Conservation (phyloP, 202 grass and related monocot genomes). For the Setaria italica region DNA sequence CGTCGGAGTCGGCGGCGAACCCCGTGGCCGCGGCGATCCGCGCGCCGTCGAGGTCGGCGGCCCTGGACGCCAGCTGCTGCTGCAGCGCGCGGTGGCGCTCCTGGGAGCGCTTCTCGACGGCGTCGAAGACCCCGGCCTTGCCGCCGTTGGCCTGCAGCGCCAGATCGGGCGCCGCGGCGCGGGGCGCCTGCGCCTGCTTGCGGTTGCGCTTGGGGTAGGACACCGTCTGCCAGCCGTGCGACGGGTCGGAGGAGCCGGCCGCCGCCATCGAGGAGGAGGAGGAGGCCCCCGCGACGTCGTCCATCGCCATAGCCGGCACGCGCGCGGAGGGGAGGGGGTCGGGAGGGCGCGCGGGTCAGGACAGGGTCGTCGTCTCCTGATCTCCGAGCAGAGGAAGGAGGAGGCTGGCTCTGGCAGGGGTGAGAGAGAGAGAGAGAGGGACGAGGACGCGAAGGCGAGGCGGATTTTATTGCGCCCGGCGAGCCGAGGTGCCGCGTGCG, state of each 20-base stretch:
- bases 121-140: conserved; percentile 60
- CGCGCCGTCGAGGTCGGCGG: conserved; percentile 60
- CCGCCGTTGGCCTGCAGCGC: conserved; percentile 44
- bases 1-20: conserved; percentile 26
- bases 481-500: conserved; percentile 17
- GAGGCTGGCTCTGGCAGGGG: not conserved
- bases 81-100: conserved; percentile 66
- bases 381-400: not conserved
- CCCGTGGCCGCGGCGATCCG: conserved; percentile 44
- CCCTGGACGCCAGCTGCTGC: conserved; percentile 49
- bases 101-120: conserved; percentile 59
- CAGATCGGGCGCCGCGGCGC: conserved; percentile 38
- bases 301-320: conserved; percentile 51
- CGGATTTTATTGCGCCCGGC: conserved; percentile 36
- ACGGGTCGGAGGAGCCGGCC: conserved; percentile 41
- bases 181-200: conserved; percentile 49
- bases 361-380: not conserved
- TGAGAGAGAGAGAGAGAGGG: not conserved
- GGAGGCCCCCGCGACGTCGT: conserved; percentile 50
- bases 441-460: not conserved
- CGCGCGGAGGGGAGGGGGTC: not conserved
- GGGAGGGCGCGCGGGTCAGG: too few relatives aligned
- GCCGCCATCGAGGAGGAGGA: conserved; percentile 39
- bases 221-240: conserved; percentile 97
- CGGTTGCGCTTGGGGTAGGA: conserved; percentile 88